Evolutionary conservation across 306 rosid genomes (phyloP).

Genomic region (Arachis hypogaea): DNA sequence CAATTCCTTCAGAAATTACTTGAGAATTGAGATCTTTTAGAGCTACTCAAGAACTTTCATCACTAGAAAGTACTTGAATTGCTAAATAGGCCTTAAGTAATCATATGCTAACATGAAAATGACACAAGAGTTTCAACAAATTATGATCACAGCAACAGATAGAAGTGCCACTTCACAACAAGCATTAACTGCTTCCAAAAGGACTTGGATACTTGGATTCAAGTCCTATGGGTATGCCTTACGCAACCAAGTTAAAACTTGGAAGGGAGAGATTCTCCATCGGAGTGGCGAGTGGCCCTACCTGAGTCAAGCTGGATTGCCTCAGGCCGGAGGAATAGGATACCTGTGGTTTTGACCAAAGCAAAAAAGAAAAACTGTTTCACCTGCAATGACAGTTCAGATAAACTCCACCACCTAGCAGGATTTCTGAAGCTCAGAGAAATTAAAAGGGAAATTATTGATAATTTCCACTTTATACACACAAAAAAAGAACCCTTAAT

Average conservation of each 20-base stretch:
- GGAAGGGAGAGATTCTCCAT: no score
- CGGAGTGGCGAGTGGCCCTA: no score
- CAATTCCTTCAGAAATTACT: conserved; percentile 4
- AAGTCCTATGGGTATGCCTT: no score
- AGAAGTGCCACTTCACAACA: background rate
- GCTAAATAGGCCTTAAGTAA: conserved; percentile 1
- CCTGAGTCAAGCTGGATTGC: no score
- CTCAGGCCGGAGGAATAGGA: no score
- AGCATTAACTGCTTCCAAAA: background rate
- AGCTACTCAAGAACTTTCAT: background rate
- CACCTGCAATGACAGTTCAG: background rate
- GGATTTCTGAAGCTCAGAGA: background rate
- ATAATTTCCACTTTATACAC: conserved; percentile 6
- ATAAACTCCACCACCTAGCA: conserved; percentile 18
- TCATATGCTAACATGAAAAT: conserved; percentile 11
- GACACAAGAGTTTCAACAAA: conserved; percentile 3
- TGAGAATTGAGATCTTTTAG: background rate
- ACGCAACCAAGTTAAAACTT: no score
- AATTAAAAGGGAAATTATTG: background rate
- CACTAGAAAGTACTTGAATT: background rate
- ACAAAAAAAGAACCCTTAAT: no score
- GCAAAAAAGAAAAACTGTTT: background rate
- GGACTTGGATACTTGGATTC: no score
- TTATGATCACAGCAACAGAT: conserved; percentile 4
- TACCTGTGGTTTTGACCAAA: no score